Evolutionary conservation across 768 basidiomycete species (phyloP), one percentile per base, ranked within the genome.

Genomic region (Suillus plorans): DNA sequence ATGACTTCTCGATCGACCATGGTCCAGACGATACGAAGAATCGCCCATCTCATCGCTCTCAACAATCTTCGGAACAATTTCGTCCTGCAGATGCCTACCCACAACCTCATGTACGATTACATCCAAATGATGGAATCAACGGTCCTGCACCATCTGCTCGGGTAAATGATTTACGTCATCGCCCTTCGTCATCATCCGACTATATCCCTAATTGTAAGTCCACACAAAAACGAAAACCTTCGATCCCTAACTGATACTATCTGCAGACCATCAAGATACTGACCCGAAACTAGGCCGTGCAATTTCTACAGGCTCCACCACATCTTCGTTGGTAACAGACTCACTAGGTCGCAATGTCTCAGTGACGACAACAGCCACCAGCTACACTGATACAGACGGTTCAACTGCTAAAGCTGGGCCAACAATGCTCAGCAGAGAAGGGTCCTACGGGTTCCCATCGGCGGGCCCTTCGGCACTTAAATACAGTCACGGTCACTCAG

Each of bases 271-370:
- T 47, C 63, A 64, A 74, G 76, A 63, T 36, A 9, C 62, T 9
- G 69, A 74, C 3, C 68, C 36, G 16, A 36, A 41, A 9, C 31
- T 76, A 1, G 75, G 63, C 8, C 76, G 75, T 61, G 69, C 76
- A n/a, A 67, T 67, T 16, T 76, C 75, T 20, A 69, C 65, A 36
- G 73, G 67, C 28, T 76, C 75, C 18, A 76, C 76, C 2, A 52
- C 61, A 14, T 76, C 75, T 6, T 76, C 76, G 6, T 64, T 67
- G 22, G 71, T 62, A 41, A 68, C 74, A 16, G 70, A 70, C 50
- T 50, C 69, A 13, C 64, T 76, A 22, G 69, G 65, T 34, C 68
- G 76, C 34, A 70, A 76, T 56, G 53, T 42, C 18, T 74, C 76
- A n/a, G 60, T 68, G 28, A 69, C 74, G 9, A 74, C 75, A 18